These are phyloP conservation scores for Rosa hybrid DNA, from an alignment of 331 rosid species.

Conservation along the genomic window DNA sequence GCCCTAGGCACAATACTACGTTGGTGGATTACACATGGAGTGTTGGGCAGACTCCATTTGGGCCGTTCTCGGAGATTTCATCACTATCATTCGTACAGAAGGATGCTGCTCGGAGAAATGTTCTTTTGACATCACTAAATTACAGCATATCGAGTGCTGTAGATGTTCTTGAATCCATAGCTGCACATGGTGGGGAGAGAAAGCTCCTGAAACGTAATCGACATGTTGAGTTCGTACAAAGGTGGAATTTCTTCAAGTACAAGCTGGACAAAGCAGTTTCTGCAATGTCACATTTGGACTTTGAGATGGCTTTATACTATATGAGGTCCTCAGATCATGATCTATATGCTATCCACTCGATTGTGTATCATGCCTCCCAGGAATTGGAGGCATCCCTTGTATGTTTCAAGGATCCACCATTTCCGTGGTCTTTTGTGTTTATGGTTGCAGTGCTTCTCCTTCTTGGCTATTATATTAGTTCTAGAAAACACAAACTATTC, in stretches of 20 bases:
- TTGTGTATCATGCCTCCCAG: slow-evolving; percentile 73
- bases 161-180: slow-evolving; percentile 67
- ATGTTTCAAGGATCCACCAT: slow-evolving; percentile 90
- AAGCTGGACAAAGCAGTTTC: slow-evolving; percentile 92
- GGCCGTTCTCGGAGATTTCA: slow-evolving; percentile 78
- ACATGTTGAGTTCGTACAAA: slow-evolving; percentile 65
- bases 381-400: slow-evolving; percentile 84
- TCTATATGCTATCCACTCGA: slow-evolving; percentile 78
- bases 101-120: slow-evolving; percentile 89
- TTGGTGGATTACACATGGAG: slow-evolving; percentile 97
- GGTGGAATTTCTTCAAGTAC: slow-evolving; percentile 85
- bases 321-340: slow-evolving; percentile 87
- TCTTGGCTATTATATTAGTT: slow-evolving; percentile 63
- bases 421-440: slow-evolving; percentile 73
- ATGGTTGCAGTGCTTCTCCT: slow-evolving; percentile 45
- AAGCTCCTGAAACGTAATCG: slow-evolving; percentile 71
- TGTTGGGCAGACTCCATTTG: slow-evolving; percentile 93
- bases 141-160: slow-evolving; percentile 61
- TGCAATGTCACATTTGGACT: slow-evolving; percentile 80
- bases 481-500: slow-evolving; percentile 64
- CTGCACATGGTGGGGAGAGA: slow-evolving; percentile 80
- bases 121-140: slow-evolving; percentile 76
- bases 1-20: slow-evolving; percentile 80
- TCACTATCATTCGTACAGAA: slow-evolving; percentile 87
- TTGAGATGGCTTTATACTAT: slow-evolving; percentile 81